Evolutionary conservation across 2,329 filamentous ascomycete genomes (phyloP).

Genomic region (Trichoderma pleuroti): DNA sequence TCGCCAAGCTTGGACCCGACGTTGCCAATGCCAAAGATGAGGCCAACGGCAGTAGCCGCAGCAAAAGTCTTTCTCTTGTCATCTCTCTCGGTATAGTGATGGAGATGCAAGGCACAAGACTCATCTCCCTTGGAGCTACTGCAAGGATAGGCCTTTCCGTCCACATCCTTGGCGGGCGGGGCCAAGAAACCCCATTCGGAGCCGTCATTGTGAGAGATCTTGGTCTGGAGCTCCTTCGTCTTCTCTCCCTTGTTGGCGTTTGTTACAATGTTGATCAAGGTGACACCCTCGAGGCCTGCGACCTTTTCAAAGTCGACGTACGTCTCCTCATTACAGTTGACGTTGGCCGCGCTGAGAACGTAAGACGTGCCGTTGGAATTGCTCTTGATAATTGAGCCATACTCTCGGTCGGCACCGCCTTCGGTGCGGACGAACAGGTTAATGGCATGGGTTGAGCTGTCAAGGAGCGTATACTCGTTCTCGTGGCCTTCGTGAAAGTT

Average conservation of each 20-base stretch:
- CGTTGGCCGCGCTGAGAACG: slow-evolving; percentile 73
- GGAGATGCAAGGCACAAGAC: slow-evolving; percentile 83
- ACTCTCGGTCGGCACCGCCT: slow-evolving; percentile 59
- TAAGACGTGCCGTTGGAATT: slow-evolving; percentile 98
- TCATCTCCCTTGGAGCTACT: slow-evolving; percentile 53
- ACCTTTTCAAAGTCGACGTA: slow-evolving; percentile 98
- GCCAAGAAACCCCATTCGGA: slow-evolving; percentile 76
- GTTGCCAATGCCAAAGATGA: slow-evolving; percentile 90
- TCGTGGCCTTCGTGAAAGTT: slow-evolving; percentile 78
- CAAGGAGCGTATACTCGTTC: slow-evolving; percentile 85
- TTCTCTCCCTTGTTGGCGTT: slow-evolving; percentile 73
- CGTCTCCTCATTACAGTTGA: slow-evolving; percentile 73
- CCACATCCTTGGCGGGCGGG: slow-evolving; percentile 66
- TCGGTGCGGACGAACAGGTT: slow-evolving; percentile 90
- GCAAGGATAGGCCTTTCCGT: slow-evolving; percentile 71
- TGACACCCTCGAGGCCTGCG: slow-evolving; percentile 84
- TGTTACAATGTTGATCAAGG: slow-evolving; percentile 77
- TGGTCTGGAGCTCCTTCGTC: slow-evolving; percentile 78
- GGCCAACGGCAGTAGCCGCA: slow-evolving; percentile 78
- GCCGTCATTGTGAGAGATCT: slow-evolving; percentile 96
- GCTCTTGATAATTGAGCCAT: slow-evolving; percentile 90
- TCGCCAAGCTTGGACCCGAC: slow-evolving; percentile 68
- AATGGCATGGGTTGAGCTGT: slow-evolving; percentile 90
- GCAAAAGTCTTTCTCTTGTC: slow-evolving; percentile 84
- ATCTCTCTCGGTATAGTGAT: slow-evolving; percentile 87